phyloP scores from a whole-genome alignment of 257 asterid species.

The Fraxinus americana region DNA sequence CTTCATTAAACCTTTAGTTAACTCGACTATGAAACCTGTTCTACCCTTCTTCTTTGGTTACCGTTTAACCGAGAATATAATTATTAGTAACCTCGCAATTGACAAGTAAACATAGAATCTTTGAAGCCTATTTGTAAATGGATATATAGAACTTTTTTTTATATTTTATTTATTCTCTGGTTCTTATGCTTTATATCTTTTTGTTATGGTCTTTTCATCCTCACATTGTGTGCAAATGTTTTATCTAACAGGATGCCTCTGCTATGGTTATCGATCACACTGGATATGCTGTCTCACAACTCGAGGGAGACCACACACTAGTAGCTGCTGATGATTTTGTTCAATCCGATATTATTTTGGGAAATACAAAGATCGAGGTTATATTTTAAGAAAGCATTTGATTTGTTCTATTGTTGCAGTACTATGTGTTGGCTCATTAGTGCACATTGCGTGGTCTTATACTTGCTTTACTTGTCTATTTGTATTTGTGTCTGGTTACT shows the following conservation, averaged over 20 bases:
- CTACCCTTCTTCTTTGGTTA: background rate
- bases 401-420: background rate
- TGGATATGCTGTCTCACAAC: conserved; percentile 63
- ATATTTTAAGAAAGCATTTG: conserved; percentile 16
- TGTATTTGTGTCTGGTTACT: conserved; percentile 8
- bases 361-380: conserved; percentile 65
- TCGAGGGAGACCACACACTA: conserved; percentile 75
- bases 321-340: conserved; percentile 68
- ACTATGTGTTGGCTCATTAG: background rate
- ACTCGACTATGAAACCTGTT: background rate
- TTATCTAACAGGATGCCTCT: conserved; percentile 55
- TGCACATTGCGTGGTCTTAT: background rate
- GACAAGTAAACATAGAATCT: conserved; percentile 2
- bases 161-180: conserved; percentile 12
- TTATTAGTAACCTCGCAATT: background rate
- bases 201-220: conserved; percentile 6
- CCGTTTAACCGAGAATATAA: background rate
- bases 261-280: conserved; percentile 73
- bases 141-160: background rate
- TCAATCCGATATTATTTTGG: conserved; percentile 66
- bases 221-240: conserved; percentile 4
- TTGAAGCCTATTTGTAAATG: background rate
- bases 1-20: background rate
- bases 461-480: background rate
- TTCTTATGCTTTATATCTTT: conserved; percentile 15